phyloP scores from a whole-genome alignment of 1,284 basidiomycete genomes.

The Inonotus hispidus region DNA sequence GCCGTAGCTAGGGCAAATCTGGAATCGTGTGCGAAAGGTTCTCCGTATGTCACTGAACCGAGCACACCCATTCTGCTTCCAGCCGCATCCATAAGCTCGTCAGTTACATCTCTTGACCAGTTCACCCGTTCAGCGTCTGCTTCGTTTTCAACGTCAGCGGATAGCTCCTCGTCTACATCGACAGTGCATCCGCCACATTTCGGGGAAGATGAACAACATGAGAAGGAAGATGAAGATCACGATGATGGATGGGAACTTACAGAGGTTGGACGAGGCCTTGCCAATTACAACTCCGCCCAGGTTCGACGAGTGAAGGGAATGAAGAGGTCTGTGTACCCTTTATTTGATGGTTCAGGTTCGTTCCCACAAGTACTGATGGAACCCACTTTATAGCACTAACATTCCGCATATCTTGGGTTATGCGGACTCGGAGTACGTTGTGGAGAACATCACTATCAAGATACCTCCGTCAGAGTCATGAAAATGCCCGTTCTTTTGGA shows the following conservation, averaged over 20 bases:
- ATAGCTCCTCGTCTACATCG: slow-evolving; percentile 24
- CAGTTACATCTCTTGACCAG: slow-evolving; percentile 31
- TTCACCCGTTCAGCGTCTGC: slow-evolving; percentile 29
- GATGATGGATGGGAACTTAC: slow-evolving; percentile 68
- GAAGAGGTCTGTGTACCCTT: slow-evolving; percentile 58
- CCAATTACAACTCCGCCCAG: slow-evolving; percentile 94
- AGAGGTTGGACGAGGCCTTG: slow-evolving; percentile 90
- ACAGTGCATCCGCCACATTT: slow-evolving; percentile 19
- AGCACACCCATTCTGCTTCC: slow-evolving; percentile 19
- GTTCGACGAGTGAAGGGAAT: slow-evolving; percentile 85
- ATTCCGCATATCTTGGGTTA: slow-evolving; percentile 84
- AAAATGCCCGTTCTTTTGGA: too few relatives aligned
- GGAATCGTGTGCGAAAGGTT: slow-evolving; percentile 8
- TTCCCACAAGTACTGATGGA: too few relatives aligned
- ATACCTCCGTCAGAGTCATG: slow-evolving; percentile 7
- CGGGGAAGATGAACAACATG: slow-evolving; percentile 5
- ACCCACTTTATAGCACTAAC: slow-evolving; percentile 53
- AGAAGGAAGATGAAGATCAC: slow-evolving; percentile 29
- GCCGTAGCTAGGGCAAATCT: slow-evolving; percentile 23
- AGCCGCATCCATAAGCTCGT: slow-evolving; percentile 17
- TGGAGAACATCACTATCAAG: slow-evolving; percentile 84
- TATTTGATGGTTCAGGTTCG: slow-evolving; percentile 8
- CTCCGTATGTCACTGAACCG: slow-evolving; percentile 17
- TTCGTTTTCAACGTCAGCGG: slow-evolving; percentile 27
- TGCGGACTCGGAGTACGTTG: slow-evolving; percentile 94